phyloP scores from a whole-genome alignment of 176 grass and related monocot species.

The Oryza coarctata region DNA sequence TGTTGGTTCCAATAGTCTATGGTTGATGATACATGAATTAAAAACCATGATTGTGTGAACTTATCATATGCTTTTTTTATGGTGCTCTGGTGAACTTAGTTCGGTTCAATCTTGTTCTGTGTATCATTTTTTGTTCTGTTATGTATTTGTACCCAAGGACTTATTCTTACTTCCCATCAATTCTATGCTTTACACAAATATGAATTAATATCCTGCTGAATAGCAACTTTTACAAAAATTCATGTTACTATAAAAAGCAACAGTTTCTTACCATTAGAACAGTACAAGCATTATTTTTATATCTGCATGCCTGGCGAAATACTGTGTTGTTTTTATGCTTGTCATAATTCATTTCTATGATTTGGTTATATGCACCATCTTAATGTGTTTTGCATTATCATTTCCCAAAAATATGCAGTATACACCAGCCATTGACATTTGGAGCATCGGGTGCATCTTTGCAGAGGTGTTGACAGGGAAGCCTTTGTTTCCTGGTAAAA shows the following conservation, averaged over 20 bases:
- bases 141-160: constrained; percentile 8
- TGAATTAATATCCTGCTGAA: not conserved
- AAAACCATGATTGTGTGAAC: not conserved
- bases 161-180: not conserved
- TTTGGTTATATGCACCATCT: constrained; percentile 13
- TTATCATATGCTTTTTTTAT: not conserved
- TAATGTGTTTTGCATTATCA: constrained; percentile 17
- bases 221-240: not conserved
- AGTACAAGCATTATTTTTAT: not conserved
- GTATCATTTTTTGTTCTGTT: not conserved
- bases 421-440: constrained; percentile 96
- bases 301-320: not conserved
- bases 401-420: constrained; percentile 65
- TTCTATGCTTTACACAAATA: not conserved
- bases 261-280: not conserved
- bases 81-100: not conserved
- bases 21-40: not conserved
- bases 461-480: constrained; percentile 97
- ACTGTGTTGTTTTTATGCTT: not conserved
- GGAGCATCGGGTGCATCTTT: constrained; percentile 99
- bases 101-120: not conserved
- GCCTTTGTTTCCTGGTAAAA: constrained; percentile 99
- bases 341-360: not conserved
- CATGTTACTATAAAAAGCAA: not conserved
- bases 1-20: not conserved